Evolutionary conservation across 805 yeast species (phyloP).

Genomic region (Brettanomyces sp.): DNA sequence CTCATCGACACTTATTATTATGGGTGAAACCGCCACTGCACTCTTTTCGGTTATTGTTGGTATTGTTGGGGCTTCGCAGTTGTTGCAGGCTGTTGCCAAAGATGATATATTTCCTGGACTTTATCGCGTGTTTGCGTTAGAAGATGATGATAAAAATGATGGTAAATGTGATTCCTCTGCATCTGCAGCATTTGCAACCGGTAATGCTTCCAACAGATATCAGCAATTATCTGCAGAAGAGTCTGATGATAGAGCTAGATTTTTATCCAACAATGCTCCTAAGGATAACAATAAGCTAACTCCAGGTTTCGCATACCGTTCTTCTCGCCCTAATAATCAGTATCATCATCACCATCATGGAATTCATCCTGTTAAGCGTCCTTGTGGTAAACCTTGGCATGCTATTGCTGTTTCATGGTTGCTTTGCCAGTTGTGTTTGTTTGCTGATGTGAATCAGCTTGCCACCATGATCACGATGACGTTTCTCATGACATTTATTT

Average conservation of each 20-base stretch:
- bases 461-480: constrained; percentile 98
- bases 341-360: no score
- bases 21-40: constrained; percentile 91
- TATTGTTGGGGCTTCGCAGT: constrained; percentile 87
- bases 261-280: no score
- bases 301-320: no score
- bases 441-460: constrained; percentile 87
- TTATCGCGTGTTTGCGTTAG: constrained; percentile 36
- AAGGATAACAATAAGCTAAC: no score
- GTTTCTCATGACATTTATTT: constrained; percentile 89
- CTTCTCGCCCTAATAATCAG: no score
- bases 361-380: constrained; percentile 2
- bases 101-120: constrained; percentile 85
- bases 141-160: constrained; percentile 25
- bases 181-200: no score
- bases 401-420: constrained; percentile 73
- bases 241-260: no score
- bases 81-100: constrained; percentile 82
- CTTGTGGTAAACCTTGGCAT: constrained; percentile 44
- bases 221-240: no score
- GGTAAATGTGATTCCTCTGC: no score
- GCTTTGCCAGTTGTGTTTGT: constrained; percentile 73
- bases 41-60: constrained; percentile 93
- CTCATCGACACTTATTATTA: constrained; percentile 54
- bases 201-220: no score